phyloP scores from a whole-genome alignment of 441 rosid species.

The Daphne laureola region DNA sequence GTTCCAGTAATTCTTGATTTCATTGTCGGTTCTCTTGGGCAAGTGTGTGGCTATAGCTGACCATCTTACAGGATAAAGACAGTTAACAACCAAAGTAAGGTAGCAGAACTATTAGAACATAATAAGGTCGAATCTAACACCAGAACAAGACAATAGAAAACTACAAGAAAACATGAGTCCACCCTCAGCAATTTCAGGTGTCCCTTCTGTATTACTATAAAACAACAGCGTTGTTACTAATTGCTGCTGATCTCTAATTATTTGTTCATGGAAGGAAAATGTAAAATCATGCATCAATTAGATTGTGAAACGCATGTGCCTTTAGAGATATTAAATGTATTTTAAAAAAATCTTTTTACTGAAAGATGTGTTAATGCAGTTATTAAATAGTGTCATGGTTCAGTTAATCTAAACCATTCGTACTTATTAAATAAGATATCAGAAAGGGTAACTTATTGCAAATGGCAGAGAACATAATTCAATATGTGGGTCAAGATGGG shows the following conservation, averaged over 20 bases:
- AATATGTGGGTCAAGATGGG: conserved; percentile 8
- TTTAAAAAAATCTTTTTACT: too few relatives aligned
- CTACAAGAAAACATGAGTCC: conserved; percentile 10
- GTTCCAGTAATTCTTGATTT: conserved; percentile 97
- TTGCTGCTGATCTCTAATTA: too few relatives aligned
- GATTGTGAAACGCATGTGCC: too few relatives aligned
- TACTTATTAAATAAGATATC: conserved; percentile 12
- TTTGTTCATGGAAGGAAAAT: too few relatives aligned
- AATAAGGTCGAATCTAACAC: conserved; percentile 5
- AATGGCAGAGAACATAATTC: conserved; percentile 10
- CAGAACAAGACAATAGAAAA: conserved; percentile 14
- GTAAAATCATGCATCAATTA: too few relatives aligned
- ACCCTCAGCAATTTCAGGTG: conserved; percentile 7
- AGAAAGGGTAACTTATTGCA: conserved; percentile 15
- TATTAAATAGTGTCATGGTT: too few relatives aligned
- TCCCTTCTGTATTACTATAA: neutral
- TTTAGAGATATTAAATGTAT: too few relatives aligned
- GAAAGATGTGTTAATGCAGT: too few relatives aligned
- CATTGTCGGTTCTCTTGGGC: conserved; percentile 92
- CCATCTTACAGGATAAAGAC: conserved; percentile 47
- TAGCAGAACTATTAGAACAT: conserved; percentile 5
- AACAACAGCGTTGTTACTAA: too few relatives aligned
- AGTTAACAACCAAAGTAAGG: conserved; percentile 4
- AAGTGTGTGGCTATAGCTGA: conserved; percentile 95
- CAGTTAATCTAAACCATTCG: too few relatives aligned